phyloP scores from a whole-genome alignment of 345 rosid species.

The thale cress (Arabidopsis thaliana) region DNA sequence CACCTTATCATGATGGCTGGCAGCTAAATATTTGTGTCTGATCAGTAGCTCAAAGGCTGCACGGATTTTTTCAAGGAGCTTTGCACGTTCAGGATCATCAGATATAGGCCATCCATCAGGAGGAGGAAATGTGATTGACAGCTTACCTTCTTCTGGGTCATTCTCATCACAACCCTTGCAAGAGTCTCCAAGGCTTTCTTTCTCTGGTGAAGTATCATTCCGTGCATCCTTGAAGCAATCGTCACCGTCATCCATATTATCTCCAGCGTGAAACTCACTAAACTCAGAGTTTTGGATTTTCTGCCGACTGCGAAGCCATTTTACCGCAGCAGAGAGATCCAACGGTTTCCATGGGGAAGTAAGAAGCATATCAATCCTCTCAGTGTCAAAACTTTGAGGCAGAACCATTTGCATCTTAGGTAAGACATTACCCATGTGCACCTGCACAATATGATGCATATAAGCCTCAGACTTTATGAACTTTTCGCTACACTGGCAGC shows the following conservation, averaged over 20 bases:
- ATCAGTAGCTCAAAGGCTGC: conserved; percentile 69
- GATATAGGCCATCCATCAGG: conserved; percentile 70
- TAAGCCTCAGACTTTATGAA: conserved; percentile 66
- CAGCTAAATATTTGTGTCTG: conserved; percentile 74
- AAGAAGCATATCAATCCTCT: conserved; percentile 76
- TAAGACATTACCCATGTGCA: conserved; percentile 72
- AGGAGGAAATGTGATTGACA: conserved; percentile 44
- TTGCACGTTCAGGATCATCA: conserved; percentile 73
- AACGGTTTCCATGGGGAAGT: conserved; percentile 83
- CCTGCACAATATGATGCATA: conserved; percentile 77
- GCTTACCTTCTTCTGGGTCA: conserved; percentile 51
- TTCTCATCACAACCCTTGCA: conserved; percentile 50
- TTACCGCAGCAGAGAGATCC: conserved; percentile 66
- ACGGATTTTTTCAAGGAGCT: conserved; percentile 76
- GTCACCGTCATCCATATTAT: conserved; percentile 55
- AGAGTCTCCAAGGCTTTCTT: conserved; percentile 54
- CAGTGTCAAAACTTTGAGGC: conserved; percentile 69
- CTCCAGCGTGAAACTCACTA: conserved; percentile 50
- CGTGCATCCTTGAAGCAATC: conserved; percentile 80
- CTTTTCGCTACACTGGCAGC: conserved; percentile 70
- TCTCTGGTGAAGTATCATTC: conserved; percentile 71
- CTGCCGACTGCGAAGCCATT: conserved; percentile 57
- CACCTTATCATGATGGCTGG: conserved; percentile 76
- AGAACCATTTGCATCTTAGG: conserved; percentile 75
- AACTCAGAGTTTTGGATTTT: conserved; percentile 53